Percentiles rank a stretch among this genome's conserved stretches.
Evolutionary conservation across 768 basidiomycete genomes (phyloP).

Genomic region (Leccinum disarticulatum): DNA sequence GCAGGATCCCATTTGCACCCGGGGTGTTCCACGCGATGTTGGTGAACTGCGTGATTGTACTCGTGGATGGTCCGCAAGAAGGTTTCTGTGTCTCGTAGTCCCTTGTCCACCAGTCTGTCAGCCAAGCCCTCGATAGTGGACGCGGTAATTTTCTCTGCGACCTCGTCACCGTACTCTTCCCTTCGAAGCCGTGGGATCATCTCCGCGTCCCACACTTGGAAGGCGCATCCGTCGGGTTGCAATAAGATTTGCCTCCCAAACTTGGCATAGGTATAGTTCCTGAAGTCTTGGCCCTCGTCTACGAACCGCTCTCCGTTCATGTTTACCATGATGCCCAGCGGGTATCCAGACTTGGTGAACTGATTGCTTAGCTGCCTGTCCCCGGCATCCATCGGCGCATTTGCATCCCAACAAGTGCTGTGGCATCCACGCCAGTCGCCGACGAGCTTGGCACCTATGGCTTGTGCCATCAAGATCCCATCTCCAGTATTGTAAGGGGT

Average conservation of each 20-base stretch:
- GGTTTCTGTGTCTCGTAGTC: slow-evolving; percentile 41
- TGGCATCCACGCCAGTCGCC: slow-evolving; percentile 76
- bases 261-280: slow-evolving; percentile 73
- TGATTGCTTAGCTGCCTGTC: slow-evolving; percentile 64
- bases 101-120: slow-evolving; percentile 42
- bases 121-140: slow-evolving; percentile 50
- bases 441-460: slow-evolving; percentile 50
- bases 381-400: slow-evolving; percentile 51
- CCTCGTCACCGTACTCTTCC: slow-evolving; percentile 65
- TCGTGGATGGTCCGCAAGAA: slow-evolving; percentile 47
- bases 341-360: slow-evolving; percentile 73
- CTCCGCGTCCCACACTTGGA: slow-evolving; percentile 64
- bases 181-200: slow-evolving; percentile 44
- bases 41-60: slow-evolving; percentile 52
- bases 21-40: slow-evolving; percentile 37
- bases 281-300: slow-evolving; percentile 70
- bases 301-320: slow-evolving; percentile 57
- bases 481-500: slow-evolving; percentile 72
- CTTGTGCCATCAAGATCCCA: slow-evolving; percentile 52
- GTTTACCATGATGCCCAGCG: slow-evolving; percentile 70
- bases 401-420: slow-evolving; percentile 70
- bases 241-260: slow-evolving; percentile 59
- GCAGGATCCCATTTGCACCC: slow-evolving; percentile 56
- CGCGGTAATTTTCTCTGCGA: slow-evolving; percentile 56
- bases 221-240: slow-evolving; percentile 59